Base-by-base conservation (phyloP, 2,329 filamentous ascomycete species). In the Fusarium compactum region DNA sequence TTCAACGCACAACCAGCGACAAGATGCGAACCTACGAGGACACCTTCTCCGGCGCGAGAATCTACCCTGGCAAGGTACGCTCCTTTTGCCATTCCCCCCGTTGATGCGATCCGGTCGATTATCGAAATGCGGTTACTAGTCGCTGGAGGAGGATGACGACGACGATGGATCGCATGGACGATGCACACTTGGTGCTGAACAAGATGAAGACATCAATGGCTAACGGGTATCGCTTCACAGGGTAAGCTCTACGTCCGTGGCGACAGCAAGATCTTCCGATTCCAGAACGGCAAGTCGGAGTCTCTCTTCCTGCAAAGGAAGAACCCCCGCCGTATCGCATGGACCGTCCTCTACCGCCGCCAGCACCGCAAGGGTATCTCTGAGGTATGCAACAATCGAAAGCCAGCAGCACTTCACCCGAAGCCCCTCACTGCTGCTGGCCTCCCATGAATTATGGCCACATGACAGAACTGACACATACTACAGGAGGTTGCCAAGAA, bases 291-390 rank as follows among this genome's bases (percentile, higher is more conserved):
- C 89, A 99, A 99, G 89, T 95, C 94, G 86, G 96, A 99, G 89
- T 97, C 94, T 78, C 93, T 99, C 78, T 99, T 99, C 91, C 93
- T 98, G 79, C 96, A 99, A 91, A 95, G 96, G 90, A 99, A 99
- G 94, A 99, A 99, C 91, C 96, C 96, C 84, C 95, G 96, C 86
- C 94, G 95, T 84, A 98, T 99, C 85, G 91, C 95, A 78, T 99
- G 96, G 96, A 99, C 96, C 77, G 91, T 95, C 80, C 93, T 99
- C 75, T 99, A 93, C 93, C 92, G 96, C 85, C 93, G 95, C 86
- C 93, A 97, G 88, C 95, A 98, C 92, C 96, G 95, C 90, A 99
- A 99, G 94, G 96, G 96, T 92, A 97, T 98, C 87, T 97, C 95
- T 90, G 96, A 99, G 95, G 96, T 98, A 92, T 87, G 92, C 72